Evolutionary conservation across 2,329 filamentous ascomycete species (phyloP).

Genomic region (Calonectria fujianensis): DNA sequence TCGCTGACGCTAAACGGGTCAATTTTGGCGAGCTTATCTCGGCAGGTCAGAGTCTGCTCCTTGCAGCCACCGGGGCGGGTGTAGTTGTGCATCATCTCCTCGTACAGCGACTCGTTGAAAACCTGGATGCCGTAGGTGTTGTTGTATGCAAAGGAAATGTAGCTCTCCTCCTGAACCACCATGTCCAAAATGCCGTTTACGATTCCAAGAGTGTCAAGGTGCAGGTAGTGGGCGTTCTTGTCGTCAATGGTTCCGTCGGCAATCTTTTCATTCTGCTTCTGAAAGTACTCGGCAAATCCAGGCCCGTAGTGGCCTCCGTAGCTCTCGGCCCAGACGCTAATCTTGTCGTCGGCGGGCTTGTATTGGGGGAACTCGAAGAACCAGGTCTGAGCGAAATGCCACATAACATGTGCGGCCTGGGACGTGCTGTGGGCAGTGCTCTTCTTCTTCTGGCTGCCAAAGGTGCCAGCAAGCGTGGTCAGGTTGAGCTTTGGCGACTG

Average conservation of each 20-base stretch:
- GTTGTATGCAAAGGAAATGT: constrained; percentile 74
- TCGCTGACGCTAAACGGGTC: constrained; percentile 55
- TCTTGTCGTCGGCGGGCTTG: constrained; percentile 71
- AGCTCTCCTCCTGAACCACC: constrained; percentile 74
- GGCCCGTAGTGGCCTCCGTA: constrained; percentile 83
- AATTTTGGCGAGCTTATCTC: constrained; percentile 67
- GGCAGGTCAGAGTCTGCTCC: constrained; percentile 72
- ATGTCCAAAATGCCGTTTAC: constrained; percentile 82
- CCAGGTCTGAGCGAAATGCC: constrained; percentile 80
- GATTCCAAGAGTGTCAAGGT: constrained; percentile 79
- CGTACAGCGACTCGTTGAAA: constrained; percentile 68
- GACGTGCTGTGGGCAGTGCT: constrained; percentile 69
- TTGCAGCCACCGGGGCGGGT: constrained; percentile 68
- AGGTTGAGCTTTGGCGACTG: constrained; percentile 60
- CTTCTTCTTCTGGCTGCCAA: constrained; percentile 56
- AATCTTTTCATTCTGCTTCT: constrained; percentile 76
- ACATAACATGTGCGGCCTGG: constrained; percentile 74
- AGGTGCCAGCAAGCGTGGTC: constrained; percentile 61
- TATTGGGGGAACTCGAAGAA: constrained; percentile 75
- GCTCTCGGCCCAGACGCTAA: constrained; percentile 81
- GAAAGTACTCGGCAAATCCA: constrained; percentile 74
- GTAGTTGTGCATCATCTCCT: constrained; percentile 56
- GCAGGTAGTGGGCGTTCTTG: constrained; percentile 69
- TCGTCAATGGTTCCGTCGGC: constrained; percentile 54
- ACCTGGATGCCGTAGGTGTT: constrained; percentile 78